Evolutionary conservation across 768 basidiomycete genomes (phyloP), one percentile per base, ranked within the genome.

Genomic region (Lentinula boryana): DNA sequence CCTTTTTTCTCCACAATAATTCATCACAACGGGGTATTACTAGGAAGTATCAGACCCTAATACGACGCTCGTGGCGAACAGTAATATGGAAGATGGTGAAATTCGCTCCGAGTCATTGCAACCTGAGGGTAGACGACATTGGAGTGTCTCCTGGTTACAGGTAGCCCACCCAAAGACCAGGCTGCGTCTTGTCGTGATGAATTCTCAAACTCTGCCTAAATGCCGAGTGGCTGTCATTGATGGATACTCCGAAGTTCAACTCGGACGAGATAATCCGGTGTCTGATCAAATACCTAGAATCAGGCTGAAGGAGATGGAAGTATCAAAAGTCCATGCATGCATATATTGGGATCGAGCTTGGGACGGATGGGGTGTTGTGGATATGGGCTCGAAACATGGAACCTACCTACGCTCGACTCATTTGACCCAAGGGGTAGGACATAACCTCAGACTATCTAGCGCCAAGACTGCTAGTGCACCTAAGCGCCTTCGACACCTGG

Each of bases 301-400:
- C 58, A 83, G 92, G 49, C 73, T 94, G 38, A 91, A 88, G 72
- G 91, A 93, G 73, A 88, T 94, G 85, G 81, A 83, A 63, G 89
- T 93, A 10, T 91, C 89, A 2, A 93, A 93, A 71, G 64, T 88
- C 57, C 92, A 94, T 67, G 87, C 89, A 8, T 89, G 86, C 2
- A 75, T 82, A 1, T 93, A 83, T 68, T 91, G 86, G 86, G 86
- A 91, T 68, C 73, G 74, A 36, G 70, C 71, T 32, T 77, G 81
- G 58, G 69, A 72, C 13, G 80, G 83, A 60, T 93, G 91, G 91
- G 80, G 82, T 2, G 74, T 90, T 33, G 89, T 92, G 9, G 92
- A 94, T 69, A 89, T 89, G 86, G 92, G 89, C 9, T 90, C 88
- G 56, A 88, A 85, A 70, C 92, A 94, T 64, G 92, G 92, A 3